Conservation (phyloP, 2,329 filamentous ascomycete species). For the Zopfia rhizophila region DNA sequence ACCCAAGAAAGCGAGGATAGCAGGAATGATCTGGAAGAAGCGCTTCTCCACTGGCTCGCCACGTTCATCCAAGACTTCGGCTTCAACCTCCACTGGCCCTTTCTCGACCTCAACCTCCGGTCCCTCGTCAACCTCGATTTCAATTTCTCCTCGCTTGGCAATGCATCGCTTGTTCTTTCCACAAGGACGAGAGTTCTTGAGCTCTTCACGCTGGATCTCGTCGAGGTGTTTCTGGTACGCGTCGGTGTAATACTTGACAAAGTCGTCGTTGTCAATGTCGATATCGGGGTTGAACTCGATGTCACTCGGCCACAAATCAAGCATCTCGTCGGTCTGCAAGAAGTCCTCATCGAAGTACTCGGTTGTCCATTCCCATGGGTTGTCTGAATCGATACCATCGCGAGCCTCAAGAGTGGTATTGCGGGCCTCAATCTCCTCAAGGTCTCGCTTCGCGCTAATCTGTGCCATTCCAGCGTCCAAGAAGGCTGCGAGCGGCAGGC, state of each 20-base stretch:
- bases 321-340: background rate
- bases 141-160: background rate
- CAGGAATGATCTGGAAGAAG: background rate
- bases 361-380: background rate
- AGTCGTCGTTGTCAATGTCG: constrained; percentile 1
- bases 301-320: background rate
- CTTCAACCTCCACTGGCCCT: background rate
- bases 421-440: background rate
- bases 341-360: constrained; percentile 1
- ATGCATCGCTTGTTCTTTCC: background rate
- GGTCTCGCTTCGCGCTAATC: background rate
- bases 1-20: background rate
- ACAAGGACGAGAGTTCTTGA: background rate
- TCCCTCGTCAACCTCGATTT: constrained; percentile 1
- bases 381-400: background rate
- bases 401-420: no score
- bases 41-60: background rate
- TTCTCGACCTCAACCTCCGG: no score
- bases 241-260: no score
- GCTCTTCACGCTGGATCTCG: background rate
- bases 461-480: background rate
- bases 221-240: background rate
- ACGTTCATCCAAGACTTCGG: background rate
- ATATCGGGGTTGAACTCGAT: background rate
- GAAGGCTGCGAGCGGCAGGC: background rate